Percentiles rank a stretch among this genome's conserved stretches.
Conservation (phyloP, 2,329 filamentous ascomycete species). For the Penicillium nordicum region DNA sequence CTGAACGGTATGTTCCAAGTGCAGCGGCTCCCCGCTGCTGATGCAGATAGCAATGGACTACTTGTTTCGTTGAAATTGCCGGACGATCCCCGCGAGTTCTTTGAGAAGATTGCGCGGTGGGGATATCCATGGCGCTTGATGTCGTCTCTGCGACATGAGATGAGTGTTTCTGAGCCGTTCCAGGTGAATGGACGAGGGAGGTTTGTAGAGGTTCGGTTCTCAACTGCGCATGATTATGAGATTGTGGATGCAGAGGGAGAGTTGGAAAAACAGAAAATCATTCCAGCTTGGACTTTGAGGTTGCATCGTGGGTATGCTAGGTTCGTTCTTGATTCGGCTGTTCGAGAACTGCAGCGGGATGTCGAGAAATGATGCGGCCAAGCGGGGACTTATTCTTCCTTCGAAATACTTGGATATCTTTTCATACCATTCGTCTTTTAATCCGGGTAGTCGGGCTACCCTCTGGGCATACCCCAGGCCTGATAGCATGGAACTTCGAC, state of each 20-base stretch:
- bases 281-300: constrained; percentile 22
- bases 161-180: constrained; percentile 27
- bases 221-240: constrained; percentile 29
- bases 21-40: constrained; percentile 8
- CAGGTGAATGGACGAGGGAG: constrained; percentile 5
- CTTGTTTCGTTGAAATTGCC: constrained; percentile 22
- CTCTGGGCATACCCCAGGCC: neutral
- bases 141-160: constrained; percentile 26
- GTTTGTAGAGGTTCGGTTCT: constrained; percentile 28
- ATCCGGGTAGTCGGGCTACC: too few relatives aligned
- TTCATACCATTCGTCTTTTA: neutral
- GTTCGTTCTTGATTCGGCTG: constrained; percentile 20
- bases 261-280: constrained; percentile 19
- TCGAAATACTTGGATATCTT: neutral
- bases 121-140: constrained; percentile 30
- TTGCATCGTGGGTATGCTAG: constrained; percentile 29
- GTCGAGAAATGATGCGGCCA: neutral
- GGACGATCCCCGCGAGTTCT: constrained; percentile 20
- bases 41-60: constrained; percentile 17
- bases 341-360: neutral
- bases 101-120: constrained; percentile 26
- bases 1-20: constrained; percentile 22
- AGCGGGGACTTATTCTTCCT: neutral
- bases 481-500: too few relatives aligned
- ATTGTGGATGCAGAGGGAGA: constrained; percentile 18